Evolutionary conservation across 2,329 filamentous ascomycete species (phyloP).

Genomic region (Davidsoniella virescens): DNA sequence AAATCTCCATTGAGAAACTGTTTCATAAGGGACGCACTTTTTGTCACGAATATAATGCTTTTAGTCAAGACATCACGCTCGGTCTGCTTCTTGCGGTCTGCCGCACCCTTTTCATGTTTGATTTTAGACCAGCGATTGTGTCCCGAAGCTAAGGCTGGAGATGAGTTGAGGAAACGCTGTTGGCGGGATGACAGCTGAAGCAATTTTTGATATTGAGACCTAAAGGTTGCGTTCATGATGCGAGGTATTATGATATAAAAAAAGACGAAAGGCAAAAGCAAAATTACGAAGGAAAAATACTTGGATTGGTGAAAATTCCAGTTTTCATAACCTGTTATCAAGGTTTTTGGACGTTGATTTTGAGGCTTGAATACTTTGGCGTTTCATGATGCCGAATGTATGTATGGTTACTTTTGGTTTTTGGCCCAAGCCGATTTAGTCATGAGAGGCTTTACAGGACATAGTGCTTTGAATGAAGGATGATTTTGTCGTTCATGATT

Average conservation of each 20-base stretch:
- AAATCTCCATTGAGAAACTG: no score
- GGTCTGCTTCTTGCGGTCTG: conserved; percentile 63
- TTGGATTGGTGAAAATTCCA: no score
- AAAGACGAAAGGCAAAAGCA: background rate
- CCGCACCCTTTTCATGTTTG: conserved; percentile 81
- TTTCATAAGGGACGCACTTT: conserved; percentile 30
- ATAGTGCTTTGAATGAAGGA: no score
- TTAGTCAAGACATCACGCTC: conserved; percentile 53
- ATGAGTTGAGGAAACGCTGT: conserved; percentile 2
- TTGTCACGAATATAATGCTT: conserved; percentile 59
- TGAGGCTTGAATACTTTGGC: no score
- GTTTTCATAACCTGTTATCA: no score
- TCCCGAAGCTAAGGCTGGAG: conserved; percentile 39
- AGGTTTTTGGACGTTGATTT: no score
- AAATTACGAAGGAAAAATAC: background rate
- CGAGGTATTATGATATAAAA: no score
- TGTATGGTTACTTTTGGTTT: background rate
- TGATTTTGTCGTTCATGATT: no score
- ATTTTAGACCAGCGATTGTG: conserved; percentile 96
- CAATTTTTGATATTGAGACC: no score
- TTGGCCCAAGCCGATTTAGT: no score
- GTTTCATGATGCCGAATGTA: background rate
- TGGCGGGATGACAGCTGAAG: background rate
- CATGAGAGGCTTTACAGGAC: no score
- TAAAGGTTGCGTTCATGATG: no score